A percentile compares a stretch with the other conserved stretches of the same genome.
Evolutionary conservation across 225 moss, liverwort and hornwort genomes (phyloP).

Genomic region (Pleurozium schreberi): DNA sequence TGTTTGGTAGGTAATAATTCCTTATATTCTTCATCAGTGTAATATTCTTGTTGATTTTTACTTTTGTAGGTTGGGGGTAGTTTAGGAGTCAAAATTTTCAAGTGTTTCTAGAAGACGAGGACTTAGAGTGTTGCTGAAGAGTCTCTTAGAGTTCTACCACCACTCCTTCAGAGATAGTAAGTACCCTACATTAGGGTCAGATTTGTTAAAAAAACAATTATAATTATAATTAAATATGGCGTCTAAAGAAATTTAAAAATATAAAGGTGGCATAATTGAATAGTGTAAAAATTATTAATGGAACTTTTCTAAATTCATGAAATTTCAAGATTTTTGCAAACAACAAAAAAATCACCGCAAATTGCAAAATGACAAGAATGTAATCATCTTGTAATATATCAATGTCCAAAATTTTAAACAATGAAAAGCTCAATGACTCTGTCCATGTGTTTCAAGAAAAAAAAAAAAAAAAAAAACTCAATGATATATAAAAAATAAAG

Average conservation of each 20-base stretch:
- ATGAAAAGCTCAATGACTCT: neutral
- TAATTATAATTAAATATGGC: neutral
- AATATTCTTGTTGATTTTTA: neutral
- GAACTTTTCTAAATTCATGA: neutral
- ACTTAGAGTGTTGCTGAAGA: too few species aligned
- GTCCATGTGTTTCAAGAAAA: too few species aligned
- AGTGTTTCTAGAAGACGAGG: neutral
- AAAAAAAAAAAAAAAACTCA: too few species aligned
- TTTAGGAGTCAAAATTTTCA: neutral
- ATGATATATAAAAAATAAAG: too few species aligned
- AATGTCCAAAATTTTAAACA: neutral
- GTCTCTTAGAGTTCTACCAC: too few species aligned
- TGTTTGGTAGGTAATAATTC: too few species aligned
- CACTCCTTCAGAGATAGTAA: accelerated
- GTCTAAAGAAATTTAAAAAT: neutral
- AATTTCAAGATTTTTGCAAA: neutral
- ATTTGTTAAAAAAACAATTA: neutral
- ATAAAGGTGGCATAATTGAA: neutral
- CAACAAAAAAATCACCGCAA: neutral
- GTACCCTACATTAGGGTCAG: accelerated
- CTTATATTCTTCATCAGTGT: neutral
- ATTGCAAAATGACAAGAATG: neutral
- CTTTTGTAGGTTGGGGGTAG: neutral
- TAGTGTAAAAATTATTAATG: neutral
- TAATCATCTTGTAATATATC: neutral